Evolutionary conservation across 208 protist species (phyloP).

Genomic region (Naegleria lovaniensis): DNA sequence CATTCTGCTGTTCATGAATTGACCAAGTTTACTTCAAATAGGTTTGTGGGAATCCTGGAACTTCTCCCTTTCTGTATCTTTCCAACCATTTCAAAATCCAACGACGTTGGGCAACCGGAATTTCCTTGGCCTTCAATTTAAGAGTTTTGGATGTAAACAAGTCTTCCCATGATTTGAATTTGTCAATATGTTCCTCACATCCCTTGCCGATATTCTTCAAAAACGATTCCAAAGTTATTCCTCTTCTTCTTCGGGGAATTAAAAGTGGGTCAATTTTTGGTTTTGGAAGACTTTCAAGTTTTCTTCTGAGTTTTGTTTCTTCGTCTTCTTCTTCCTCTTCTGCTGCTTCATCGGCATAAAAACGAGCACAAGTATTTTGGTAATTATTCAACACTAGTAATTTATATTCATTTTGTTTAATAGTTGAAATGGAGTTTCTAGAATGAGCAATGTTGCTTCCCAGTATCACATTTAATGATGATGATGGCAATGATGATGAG

Average conservation of each 20-base stretch:
- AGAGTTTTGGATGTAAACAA: slow-evolving; percentile 15
- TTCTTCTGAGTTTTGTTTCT: not conserved
- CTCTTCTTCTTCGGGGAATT: slow-evolving; percentile 8
- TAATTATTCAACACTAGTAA: not conserved
- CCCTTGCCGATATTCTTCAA: slow-evolving; percentile 3
- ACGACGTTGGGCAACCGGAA: not conserved
- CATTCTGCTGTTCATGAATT: too few species aligned
- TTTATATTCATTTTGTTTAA: not conserved
- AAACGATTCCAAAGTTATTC: not conserved
- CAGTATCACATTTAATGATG: not conserved
- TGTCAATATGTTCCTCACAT: not conserved
- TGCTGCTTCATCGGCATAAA: not conserved
- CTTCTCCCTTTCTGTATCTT: slow-evolving; percentile 22
- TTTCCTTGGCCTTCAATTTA: not conserved
- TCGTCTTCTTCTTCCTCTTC: slow-evolving; percentile 2
- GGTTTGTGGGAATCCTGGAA: not conserved
- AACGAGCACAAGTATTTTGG: not conserved
- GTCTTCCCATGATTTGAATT: not conserved
- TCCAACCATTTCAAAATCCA: slow-evolving; percentile 20
- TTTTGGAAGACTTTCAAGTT: not conserved
- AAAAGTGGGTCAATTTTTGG: not conserved
- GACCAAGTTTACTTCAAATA: not conserved
- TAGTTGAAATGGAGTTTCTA: too few species aligned
- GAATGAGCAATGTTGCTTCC: not conserved
- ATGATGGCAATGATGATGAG: not conserved